Conservation (phyloP, 345 rosid species). For the Pugionium cornutum region DNA sequence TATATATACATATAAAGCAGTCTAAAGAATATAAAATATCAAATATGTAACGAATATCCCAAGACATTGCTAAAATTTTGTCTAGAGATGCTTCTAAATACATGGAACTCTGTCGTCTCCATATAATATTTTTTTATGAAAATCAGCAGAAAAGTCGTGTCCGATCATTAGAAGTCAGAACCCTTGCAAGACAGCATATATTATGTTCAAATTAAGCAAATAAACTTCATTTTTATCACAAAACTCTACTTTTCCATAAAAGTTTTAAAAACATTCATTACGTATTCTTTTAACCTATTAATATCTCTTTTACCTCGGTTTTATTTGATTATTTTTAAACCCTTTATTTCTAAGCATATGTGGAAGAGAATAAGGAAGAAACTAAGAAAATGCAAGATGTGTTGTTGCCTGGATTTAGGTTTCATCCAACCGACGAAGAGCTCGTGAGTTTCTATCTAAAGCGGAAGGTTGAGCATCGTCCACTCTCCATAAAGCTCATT, state of each 20-base stretch:
- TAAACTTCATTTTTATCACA: conserved; percentile 27
- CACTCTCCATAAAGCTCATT: conserved; percentile 68
- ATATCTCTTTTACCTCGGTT: neutral
- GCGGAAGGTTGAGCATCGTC: conserved; percentile 66
- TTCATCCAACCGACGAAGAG: conserved; percentile 91
- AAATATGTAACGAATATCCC: conserved; percentile 19
- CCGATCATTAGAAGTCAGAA: conserved; percentile 76
- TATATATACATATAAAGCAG: neutral
- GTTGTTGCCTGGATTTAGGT: conserved; percentile 78
- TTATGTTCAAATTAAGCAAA: conserved; percentile 48
- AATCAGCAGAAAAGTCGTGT: conserved; percentile 70
- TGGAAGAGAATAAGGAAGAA: conserved; percentile 49
- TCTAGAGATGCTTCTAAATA: conserved; percentile 16
- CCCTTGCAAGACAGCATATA: conserved; percentile 69
- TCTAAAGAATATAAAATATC: neutral
- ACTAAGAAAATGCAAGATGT: conserved; percentile 57
- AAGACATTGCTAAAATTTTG: conserved; percentile 5
- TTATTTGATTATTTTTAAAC: neutral
- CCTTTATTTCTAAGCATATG: conserved; percentile 6
- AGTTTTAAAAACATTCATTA: neutral
- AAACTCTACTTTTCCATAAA: conserved; percentile 10
- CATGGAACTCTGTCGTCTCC: conserved; percentile 3
- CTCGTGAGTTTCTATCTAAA: conserved; percentile 77
- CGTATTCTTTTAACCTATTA: neutral
- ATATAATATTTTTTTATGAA: neutral